These are phyloP conservation scores for Saccharomyces hybrid DNA, from an alignment of 1,139 yeast genomes.

Conservation along the genomic window DNA sequence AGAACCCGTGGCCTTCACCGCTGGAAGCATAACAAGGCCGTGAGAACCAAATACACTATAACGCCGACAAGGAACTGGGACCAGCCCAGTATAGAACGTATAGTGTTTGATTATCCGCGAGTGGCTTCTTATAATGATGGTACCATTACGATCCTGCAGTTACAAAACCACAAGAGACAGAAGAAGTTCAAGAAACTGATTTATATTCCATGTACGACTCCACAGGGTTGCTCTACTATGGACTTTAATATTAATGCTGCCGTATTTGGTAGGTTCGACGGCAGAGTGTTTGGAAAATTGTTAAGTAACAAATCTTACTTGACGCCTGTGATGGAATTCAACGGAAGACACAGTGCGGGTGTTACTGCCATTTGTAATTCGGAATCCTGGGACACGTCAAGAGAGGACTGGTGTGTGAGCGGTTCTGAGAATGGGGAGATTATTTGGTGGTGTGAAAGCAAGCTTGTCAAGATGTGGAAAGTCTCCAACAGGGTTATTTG, in stretches of 20 bases:
- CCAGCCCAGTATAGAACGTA: constrained; percentile 29
- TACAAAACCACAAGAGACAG: constrained; percentile 24
- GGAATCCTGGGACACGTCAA: constrained; percentile 18
- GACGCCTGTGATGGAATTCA: constrained; percentile 34
- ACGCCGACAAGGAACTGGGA: constrained; percentile 20
- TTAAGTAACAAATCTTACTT: constrained; percentile 34
- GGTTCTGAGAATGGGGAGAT: constrained; percentile 38
- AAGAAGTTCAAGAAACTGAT: constrained; percentile 23
- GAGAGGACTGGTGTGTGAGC: constrained; percentile 33
- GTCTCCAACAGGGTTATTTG: constrained; percentile 22
- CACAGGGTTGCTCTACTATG: constrained; percentile 34
- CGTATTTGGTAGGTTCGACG: constrained; percentile 41
- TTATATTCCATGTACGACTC: constrained; percentile 35
- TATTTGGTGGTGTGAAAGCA: constrained; percentile 34
- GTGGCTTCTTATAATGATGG: constrained; percentile 34
- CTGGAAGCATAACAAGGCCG: constrained; percentile 48
- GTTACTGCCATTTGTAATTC: constrained; percentile 34
- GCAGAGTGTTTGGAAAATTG: constrained; percentile 36
- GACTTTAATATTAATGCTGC: constrained; percentile 33
- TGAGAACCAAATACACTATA: constrained; percentile 28
- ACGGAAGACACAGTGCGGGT: constrained; percentile 29
- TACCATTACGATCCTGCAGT: constrained; percentile 29
- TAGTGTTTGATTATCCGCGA: constrained; percentile 33
- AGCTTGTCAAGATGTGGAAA: constrained; percentile 20
- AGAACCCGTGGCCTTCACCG: constrained; percentile 39